Evolutionary conservation across 108 stramenopile species (phyloP).

Genomic region (Craspedostauros australis): DNA sequence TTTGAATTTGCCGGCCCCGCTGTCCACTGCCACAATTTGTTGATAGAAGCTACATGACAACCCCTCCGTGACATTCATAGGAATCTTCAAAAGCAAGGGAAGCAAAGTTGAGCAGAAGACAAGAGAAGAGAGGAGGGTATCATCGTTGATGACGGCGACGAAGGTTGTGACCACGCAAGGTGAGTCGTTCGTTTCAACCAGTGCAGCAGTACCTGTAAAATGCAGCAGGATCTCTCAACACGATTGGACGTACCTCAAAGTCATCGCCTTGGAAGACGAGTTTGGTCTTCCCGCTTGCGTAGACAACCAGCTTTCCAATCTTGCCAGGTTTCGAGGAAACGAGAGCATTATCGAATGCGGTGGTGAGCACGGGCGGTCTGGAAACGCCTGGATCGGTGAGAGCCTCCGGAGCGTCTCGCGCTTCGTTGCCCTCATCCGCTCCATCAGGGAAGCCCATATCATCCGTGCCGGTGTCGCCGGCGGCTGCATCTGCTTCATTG

Average conservation of each 20-base stretch:
- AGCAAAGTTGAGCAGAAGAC: background rate
- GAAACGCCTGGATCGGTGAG: too few relatives aligned
- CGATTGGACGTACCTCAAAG: constrained; percentile 37
- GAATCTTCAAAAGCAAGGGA: too few relatives aligned
- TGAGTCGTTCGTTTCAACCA: background rate
- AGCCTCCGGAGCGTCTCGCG: constrained; percentile 21
- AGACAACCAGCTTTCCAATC: constrained; percentile 69
- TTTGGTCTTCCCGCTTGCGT: constrained; percentile 79
- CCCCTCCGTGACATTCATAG: constrained; percentile 73
- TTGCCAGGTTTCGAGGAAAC: constrained; percentile 44
- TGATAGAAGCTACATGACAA: constrained; percentile 72
- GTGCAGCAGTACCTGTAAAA: background rate
- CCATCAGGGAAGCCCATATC: background rate
- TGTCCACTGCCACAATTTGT: constrained; percentile 74
- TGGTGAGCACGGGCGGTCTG: constrained; percentile 24
- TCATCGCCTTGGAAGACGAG: constrained; percentile 59
- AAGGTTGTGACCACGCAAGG: background rate
- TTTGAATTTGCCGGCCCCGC: constrained; percentile 44
- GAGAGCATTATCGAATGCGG: constrained; percentile 60
- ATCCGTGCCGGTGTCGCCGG: constrained; percentile 1
- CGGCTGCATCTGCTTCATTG: constrained; percentile 4
- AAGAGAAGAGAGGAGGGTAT: background rate
- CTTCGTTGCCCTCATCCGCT: background rate
- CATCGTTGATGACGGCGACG: background rate
- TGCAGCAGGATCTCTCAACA: background rate